These are phyloP conservation scores for Penicillium sp. DNA, from an alignment of 2,329 filamentous ascomycete genomes.

Conservation along the genomic window DNA sequence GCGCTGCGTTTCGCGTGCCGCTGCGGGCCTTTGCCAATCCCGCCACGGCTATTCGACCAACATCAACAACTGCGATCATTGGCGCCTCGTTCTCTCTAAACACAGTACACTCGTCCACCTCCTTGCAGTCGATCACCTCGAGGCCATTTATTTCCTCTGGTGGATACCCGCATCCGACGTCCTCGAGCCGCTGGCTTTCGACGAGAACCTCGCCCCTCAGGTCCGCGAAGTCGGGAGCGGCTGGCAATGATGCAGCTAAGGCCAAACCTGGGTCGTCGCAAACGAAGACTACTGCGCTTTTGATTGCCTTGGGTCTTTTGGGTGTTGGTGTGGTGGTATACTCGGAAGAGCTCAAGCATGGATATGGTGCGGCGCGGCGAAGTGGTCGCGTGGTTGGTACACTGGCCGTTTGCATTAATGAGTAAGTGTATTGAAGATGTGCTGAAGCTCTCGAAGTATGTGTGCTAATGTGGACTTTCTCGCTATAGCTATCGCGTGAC, in stretches of 20 bases:
- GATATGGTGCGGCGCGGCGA: slow-evolving; percentile 74
- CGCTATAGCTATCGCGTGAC: slow-evolving; percentile 78
- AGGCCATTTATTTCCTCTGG: background rate
- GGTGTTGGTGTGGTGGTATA: slow-evolving; percentile 54
- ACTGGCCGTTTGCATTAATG: slow-evolving; percentile 82
- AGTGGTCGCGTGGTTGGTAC: slow-evolving; percentile 77
- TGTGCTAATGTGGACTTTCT: background rate
- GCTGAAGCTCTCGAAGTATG: background rate
- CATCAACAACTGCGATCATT: slow-evolving; percentile 21
- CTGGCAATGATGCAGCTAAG: background rate
- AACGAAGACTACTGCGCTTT: slow-evolving; percentile 36
- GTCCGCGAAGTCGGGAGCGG: slow-evolving; percentile 6
- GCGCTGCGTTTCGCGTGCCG: slow-evolving; percentile 36
- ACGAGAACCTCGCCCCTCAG: slow-evolving; percentile 20
- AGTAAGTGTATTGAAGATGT: slow-evolving; percentile 64
- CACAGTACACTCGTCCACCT: background rate
- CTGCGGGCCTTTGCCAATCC: slow-evolving; percentile 38
- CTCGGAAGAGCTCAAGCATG: slow-evolving; percentile 72
- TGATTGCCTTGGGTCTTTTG: slow-evolving; percentile 40
- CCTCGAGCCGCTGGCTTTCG: slow-evolving; percentile 22
- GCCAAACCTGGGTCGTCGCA: slow-evolving; percentile 16
- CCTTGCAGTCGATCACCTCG: background rate
- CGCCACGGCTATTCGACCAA: slow-evolving; percentile 31
- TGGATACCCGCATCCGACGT: background rate
- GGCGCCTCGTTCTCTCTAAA: slow-evolving; percentile 10